Percentiles rank a stretch among this genome's conserved stretches.
Evolutionary conservation across 805 yeast genomes (phyloP).

Genomic region (Cyberlindnera petersonii): DNA sequence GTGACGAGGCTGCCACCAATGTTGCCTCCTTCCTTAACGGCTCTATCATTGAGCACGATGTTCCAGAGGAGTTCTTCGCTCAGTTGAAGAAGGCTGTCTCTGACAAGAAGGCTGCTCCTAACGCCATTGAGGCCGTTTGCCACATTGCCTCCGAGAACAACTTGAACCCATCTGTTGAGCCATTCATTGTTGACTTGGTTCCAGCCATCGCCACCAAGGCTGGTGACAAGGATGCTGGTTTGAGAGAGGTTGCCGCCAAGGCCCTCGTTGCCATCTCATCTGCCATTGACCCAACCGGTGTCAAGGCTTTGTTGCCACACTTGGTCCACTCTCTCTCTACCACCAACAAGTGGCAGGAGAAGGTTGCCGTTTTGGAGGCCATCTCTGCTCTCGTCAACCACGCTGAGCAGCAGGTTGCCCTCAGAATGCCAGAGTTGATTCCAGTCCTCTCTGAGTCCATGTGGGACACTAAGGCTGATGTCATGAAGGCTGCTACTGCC

Average conservation of each 20-base stretch:
- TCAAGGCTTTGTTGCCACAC: constrained; percentile 85
- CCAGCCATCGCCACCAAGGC: constrained; percentile 67
- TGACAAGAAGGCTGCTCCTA: constrained; percentile 77
- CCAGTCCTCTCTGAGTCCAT: constrained; percentile 98
- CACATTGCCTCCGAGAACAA: constrained; percentile 81
- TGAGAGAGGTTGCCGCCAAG: constrained; percentile 66
- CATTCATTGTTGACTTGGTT: constrained; percentile 79
- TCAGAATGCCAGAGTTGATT: constrained; percentile 99
- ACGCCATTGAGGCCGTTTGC: constrained; percentile 77
- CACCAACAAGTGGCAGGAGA: constrained; percentile 97
- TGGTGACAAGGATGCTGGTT: constrained; percentile 86
- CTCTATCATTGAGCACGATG: constrained; percentile 97
- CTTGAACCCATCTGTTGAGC: constrained; percentile 92
- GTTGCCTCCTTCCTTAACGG: constrained; percentile 94
- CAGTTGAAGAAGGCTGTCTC: constrained; percentile 71
- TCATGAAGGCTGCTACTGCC: constrained; percentile 92
- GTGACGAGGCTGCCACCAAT: constrained; percentile 81
- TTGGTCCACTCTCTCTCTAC: constrained; percentile 61
- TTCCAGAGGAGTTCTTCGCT: constrained; percentile 82
- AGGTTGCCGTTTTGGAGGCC: constrained; percentile 84
- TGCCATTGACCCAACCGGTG: constrained; percentile 87
- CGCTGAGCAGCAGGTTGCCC: constrained; percentile 93
- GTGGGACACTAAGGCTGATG: constrained; percentile 99
- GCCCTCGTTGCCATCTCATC: constrained; percentile 76
- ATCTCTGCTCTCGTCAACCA: constrained; percentile 85